phyloP scores from a whole-genome alignment of 768 basidiomycete species.

The Cystofilobasidium capitatum region DNA sequence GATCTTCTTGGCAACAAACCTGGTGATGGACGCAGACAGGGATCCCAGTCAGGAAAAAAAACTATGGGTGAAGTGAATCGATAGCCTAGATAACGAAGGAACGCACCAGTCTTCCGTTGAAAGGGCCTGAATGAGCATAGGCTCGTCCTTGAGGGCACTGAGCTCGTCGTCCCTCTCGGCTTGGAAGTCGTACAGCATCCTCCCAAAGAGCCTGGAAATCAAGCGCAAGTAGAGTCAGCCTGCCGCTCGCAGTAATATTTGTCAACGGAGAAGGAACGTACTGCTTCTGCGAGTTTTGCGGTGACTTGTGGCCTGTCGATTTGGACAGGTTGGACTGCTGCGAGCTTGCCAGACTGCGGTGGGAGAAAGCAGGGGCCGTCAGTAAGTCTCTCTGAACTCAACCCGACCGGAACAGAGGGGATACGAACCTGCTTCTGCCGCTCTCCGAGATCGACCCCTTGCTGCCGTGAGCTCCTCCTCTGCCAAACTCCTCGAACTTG shows the following conservation, averaged over 20 bases:
- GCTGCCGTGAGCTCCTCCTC: slow-evolving; percentile 39
- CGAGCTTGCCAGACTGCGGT: not conserved
- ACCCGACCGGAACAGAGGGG: not conserved
- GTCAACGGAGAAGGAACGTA: not conserved
- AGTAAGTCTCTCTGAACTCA: not conserved
- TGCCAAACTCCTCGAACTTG: slow-evolving; percentile 84
- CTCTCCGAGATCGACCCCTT: slow-evolving; percentile 7
- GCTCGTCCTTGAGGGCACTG: slow-evolving; percentile 84
- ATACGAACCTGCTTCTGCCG: not conserved
- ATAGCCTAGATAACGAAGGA: not conserved
- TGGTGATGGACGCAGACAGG: slow-evolving; percentile 23
- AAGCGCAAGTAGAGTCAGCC: not conserved
- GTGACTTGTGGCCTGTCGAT: not conserved
- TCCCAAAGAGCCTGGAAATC: slow-evolving; percentile 65
- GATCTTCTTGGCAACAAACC: slow-evolving; percentile 95
- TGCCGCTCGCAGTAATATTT: not conserved
- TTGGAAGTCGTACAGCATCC: slow-evolving; percentile 87
- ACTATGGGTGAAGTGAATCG: not conserved
- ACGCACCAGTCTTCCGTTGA: slow-evolving; percentile 92
- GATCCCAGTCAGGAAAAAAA: not conserved
- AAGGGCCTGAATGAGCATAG: slow-evolving; percentile 93
- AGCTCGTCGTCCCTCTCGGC: slow-evolving; percentile 97
- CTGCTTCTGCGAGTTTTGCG: not conserved
- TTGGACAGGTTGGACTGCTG: not conserved
- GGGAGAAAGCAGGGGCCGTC: not conserved